Conservation (phyloP, 176 grass and related monocot species). For the Ensete glaucum region DNA sequence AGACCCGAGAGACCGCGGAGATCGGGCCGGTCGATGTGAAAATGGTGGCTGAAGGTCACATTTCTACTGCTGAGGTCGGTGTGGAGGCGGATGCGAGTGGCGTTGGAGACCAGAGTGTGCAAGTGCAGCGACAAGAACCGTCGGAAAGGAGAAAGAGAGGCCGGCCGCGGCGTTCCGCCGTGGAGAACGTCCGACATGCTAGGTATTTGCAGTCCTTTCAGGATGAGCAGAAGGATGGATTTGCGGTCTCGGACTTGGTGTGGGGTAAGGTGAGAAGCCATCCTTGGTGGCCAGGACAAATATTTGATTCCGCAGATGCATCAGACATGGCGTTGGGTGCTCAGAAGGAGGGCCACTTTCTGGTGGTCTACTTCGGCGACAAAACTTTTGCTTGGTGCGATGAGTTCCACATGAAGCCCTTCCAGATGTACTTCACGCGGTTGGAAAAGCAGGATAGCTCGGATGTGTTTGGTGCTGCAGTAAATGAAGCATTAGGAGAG, state of each 20-base stretch:
- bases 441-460: constrained; percentile 35
- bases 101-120: background rate
- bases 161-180: background rate
- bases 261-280: constrained; percentile 56
- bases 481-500: constrained; percentile 47
- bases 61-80: background rate
- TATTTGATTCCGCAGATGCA: constrained; percentile 52
- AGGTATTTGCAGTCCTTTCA: constrained; percentile 23
- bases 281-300: constrained; percentile 78
- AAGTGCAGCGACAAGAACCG: background rate
- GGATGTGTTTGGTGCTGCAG: constrained; percentile 28
- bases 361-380: constrained; percentile 69
- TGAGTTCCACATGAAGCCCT: constrained; percentile 25
- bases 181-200: background rate
- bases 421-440: constrained; percentile 27
- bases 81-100: background rate
- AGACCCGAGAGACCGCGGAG: background rate
- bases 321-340: constrained; percentile 28
- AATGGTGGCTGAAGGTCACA: background rate
- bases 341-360: constrained; percentile 13
- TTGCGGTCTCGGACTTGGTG: constrained; percentile 35
- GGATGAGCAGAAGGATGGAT: constrained; percentile 14
- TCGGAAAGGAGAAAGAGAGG: constrained; percentile 4
- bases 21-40: background rate
- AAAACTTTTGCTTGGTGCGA: constrained; percentile 54